Conservation (phyloP, 2,329 filamentous ascomycete genomes). For the Clonostachys rosea region DNA sequence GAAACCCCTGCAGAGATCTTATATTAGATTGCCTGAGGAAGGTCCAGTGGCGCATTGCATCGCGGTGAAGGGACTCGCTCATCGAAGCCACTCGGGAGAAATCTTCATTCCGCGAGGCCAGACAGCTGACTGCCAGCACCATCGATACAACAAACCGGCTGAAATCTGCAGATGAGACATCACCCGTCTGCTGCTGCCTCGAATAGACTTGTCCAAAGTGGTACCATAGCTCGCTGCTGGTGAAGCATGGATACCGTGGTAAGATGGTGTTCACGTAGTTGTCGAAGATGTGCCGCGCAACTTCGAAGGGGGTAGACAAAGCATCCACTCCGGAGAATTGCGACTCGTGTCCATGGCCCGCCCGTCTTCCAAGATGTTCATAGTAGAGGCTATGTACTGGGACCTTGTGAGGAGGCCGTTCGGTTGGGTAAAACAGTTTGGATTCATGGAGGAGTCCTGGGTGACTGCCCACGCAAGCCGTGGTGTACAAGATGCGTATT, state of each 20-base stretch:
- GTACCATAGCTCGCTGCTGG: conserved; percentile 4
- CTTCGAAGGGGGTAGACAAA: conserved; percentile 6
- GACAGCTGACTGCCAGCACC: conserved; percentile 9
- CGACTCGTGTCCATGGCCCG: conserved; percentile 3
- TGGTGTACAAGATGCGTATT: too few relatives aligned
- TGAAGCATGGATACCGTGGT: conserved; percentile 10
- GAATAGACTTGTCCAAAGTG: conserved; percentile 8
- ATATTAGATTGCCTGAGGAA: conserved; percentile 5
- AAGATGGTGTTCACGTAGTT: conserved; percentile 10
- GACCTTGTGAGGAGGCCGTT: conserved; percentile 12
- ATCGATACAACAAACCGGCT: conserved; percentile 6
- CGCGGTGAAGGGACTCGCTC: conserved; percentile 9
- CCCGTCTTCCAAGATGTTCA: conserved; percentile 3
- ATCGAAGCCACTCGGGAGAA: conserved; percentile 12
- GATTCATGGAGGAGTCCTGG: conserved; percentile 3
- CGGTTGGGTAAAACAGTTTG: conserved; percentile 12
- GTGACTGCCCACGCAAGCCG: too few relatives aligned
- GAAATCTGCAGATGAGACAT: too few relatives aligned
- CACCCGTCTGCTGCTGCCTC: background rate
- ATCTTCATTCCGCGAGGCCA: conserved; percentile 8
- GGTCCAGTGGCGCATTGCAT: conserved; percentile 7
- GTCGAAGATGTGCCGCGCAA: conserved; percentile 9
- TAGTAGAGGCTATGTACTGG: conserved; percentile 9
- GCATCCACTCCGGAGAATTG: conserved; percentile 4
- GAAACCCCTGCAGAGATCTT: conserved; percentile 5